Evolutionary conservation across 257 asterid genomes (phyloP).

Genomic region (Solanum chaucha): DNA sequence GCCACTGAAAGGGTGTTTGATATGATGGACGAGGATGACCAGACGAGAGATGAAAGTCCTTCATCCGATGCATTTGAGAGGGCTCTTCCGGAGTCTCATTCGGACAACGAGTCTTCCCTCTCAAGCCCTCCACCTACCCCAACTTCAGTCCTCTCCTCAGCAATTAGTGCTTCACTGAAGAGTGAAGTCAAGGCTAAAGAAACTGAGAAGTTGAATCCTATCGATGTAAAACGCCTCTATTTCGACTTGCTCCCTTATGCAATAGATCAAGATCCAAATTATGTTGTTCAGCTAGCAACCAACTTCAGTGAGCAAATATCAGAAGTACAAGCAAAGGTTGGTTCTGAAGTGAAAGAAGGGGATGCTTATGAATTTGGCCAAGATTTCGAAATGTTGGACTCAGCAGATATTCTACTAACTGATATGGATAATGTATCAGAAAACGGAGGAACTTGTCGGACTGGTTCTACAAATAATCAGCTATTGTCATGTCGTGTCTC

Average conservation of each 20-base stretch:
- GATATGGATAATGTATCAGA: constrained; percentile 5
- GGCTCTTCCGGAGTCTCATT: constrained; percentile 24
- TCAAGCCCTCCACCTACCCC: constrained; percentile 64
- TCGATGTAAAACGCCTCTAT: constrained; percentile 62
- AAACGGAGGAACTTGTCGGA: constrained; percentile 3
- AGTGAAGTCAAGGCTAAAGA: constrained; percentile 44
- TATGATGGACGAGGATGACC: constrained; percentile 15
- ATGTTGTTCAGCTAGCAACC: constrained; percentile 10
- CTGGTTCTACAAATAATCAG: neutral
- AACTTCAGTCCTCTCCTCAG: constrained; percentile 64
- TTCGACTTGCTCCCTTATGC: constrained; percentile 58
- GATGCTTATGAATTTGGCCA: neutral
- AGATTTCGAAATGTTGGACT: constrained; percentile 5
- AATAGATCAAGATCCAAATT: constrained; percentile 30
- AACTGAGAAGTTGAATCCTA: constrained; percentile 60
- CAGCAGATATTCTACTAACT: neutral
- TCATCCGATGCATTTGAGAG: constrained; percentile 23
- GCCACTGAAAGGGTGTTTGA: too few species aligned
- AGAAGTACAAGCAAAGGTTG: constrained; percentile 1
- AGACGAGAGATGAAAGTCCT: constrained; percentile 34
- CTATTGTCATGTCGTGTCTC: constrained; percentile 3
- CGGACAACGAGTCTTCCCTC: neutral
- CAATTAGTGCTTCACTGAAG: constrained; percentile 8
- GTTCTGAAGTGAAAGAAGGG: constrained; percentile 7
- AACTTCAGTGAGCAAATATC: neutral